Evolutionary conservation across 768 basidiomycete genomes (phyloP).

Genomic region (Suillus spraguei): DNA sequence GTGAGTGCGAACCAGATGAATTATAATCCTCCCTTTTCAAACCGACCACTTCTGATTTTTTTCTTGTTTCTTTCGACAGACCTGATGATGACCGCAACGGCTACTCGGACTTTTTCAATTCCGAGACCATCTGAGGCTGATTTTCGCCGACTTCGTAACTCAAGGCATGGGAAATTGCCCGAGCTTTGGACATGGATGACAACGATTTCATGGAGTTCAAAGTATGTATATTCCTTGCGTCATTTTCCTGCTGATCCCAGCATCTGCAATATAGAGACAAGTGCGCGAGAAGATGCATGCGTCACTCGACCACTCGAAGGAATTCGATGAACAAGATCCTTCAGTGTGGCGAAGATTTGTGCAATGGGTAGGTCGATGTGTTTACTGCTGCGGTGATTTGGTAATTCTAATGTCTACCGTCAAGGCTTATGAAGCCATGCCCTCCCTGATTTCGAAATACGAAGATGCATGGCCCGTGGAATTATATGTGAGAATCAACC

Average conservation of each 20-base stretch:
- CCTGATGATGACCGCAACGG: not conserved
- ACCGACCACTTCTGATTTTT: not conserved
- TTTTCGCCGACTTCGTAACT: not conserved
- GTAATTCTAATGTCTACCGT: not conserved
- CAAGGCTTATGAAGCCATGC: constrained; percentile 1
- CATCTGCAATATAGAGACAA: not conserved
- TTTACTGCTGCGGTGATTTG: not conserved
- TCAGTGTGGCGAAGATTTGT: not conserved
- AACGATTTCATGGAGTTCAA: not conserved
- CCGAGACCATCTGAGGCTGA: not conserved
- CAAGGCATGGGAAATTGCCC: not conserved
- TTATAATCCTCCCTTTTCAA: not conserved
- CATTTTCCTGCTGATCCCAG: not conserved
- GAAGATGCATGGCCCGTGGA: constrained; percentile 1
- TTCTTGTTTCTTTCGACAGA: not conserved
- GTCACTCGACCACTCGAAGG: not conserved
- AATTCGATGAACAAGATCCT: constrained; percentile 1
- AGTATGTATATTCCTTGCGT: not conserved
- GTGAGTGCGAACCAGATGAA: not conserved
- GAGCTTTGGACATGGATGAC: not conserved
- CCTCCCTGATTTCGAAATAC: not conserved
- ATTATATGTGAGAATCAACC: not conserved
- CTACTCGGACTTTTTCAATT: not conserved
- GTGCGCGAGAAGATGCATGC: not conserved
- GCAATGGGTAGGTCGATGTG: not conserved